A percentile compares a stretch with the other conserved stretches of the same genome.
phyloP scores from a whole-genome alignment of 495 filamentous ascomycete genomes.

The Parathielavia appendiculata region DNA sequence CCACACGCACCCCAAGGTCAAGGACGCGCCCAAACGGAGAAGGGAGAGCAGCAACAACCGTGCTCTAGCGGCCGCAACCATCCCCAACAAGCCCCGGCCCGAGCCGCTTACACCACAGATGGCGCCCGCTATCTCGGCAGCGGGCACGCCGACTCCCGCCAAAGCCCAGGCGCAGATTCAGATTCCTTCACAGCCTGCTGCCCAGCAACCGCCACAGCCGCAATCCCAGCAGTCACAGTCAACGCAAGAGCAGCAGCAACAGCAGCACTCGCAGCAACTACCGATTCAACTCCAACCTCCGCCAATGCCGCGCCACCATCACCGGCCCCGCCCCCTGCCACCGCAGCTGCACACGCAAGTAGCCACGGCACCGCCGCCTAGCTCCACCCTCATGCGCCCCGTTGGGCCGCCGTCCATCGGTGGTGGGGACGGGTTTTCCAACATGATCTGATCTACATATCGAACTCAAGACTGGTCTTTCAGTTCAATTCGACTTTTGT shows the following conservation, averaged over 20 bases:
- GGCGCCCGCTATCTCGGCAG: constrained; percentile 34
- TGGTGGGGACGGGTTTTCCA: constrained; percentile 33
- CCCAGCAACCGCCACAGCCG: constrained; percentile 17
- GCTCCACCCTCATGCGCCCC: constrained; percentile 25
- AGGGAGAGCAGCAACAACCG: constrained; percentile 56
- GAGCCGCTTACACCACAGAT: constrained; percentile 42
- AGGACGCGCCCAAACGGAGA: constrained; percentile 65
- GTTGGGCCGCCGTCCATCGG: not conserved
- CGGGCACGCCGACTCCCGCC: constrained; percentile 36
- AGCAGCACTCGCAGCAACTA: constrained; percentile 14
- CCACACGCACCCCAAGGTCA: constrained; percentile 68
- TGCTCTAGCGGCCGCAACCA: constrained; percentile 30
- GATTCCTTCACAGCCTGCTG: constrained; percentile 9
- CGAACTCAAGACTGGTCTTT: not conserved
- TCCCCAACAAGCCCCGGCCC: constrained; percentile 39
- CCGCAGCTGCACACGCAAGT: constrained; percentile 28
- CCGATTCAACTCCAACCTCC: constrained; percentile 25
- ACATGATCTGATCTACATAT: constrained; percentile 39
- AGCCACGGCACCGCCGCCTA: constrained; percentile 19
- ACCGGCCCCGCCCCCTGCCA: constrained; percentile 24
- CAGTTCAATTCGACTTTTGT: constrained; percentile 8
- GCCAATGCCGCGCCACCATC: constrained; percentile 20
- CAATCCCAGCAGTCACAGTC: too few species aligned
- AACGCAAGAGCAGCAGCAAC: constrained; percentile 18
- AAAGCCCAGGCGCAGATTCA: constrained; percentile 18